Conservation (phyloP, 345 rosid genomes). For the Salix udensis region DNA sequence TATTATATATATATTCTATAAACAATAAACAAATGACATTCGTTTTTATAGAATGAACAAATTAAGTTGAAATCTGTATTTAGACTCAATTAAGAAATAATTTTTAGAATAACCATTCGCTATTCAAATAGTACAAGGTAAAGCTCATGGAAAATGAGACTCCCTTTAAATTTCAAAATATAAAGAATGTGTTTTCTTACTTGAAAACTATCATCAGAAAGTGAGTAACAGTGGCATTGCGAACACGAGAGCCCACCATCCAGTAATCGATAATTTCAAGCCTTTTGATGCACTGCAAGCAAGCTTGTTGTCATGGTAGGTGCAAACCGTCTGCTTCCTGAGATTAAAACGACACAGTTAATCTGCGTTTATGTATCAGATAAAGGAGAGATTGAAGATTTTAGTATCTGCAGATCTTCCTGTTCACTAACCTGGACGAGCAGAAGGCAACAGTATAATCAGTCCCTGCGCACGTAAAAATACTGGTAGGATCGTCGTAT, state of each 20-base stretch:
- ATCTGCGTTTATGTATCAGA: neutral
- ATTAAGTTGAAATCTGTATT: neutral
- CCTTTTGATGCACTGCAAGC: conserved; percentile 49
- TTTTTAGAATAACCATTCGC: neutral
- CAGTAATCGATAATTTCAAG: conserved; percentile 28
- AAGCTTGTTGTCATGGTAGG: conserved; percentile 63
- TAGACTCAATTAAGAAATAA: neutral
- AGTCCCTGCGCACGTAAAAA: conserved; percentile 60
- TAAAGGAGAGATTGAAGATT: neutral
- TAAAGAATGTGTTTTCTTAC: no score
- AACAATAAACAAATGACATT: neutral
- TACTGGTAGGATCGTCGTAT: conserved; percentile 79
- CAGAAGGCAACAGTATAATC: conserved; percentile 80
- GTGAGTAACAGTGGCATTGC: conserved; percentile 19
- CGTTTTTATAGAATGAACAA: neutral
- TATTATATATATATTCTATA: no score
- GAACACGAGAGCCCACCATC: conserved; percentile 35
- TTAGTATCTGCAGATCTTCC: neutral
- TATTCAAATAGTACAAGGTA: neutral
- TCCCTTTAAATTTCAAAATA: no score
- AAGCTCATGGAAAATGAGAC: neutral
- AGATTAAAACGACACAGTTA: neutral
- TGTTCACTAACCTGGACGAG: conserved; percentile 42
- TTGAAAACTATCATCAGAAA: conserved; percentile 10
- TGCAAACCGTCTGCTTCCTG: conserved; percentile 63